These are phyloP conservation scores for Sicyos baderoa DNA, from an alignment of 306 rosid species.

Conservation along the genomic window DNA sequence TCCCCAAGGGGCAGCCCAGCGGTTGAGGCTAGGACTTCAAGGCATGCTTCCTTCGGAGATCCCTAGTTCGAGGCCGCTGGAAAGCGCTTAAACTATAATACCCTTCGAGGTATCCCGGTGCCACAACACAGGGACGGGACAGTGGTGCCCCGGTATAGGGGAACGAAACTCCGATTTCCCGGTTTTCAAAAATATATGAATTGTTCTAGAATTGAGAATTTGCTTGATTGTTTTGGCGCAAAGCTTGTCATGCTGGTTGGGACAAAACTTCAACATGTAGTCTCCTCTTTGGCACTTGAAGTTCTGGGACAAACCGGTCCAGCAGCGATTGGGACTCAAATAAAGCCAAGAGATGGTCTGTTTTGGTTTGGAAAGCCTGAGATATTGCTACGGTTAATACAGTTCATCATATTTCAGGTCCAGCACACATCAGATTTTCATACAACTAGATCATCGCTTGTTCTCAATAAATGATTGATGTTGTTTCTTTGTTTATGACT, in stretches of 20 bases:
- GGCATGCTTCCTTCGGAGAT: no score
- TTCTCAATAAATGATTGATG: conserved; percentile 19
- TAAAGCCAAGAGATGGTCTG: conserved; percentile 77
- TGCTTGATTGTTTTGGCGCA: conserved; percentile 26
- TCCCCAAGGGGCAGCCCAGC: no score
- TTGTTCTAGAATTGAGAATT: not conserved
- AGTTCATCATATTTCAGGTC: conserved; percentile 94
- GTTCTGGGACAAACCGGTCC: conserved; percentile 55
- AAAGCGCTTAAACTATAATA: no score
- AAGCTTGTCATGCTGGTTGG: conserved; percentile 95
- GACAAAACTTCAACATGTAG: conserved; percentile 94
- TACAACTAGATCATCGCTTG: not conserved
- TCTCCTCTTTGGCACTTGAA: conserved; percentile 84
- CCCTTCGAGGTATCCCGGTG: no score
- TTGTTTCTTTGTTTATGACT: conserved; percentile 21
- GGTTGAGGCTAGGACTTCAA: no score
- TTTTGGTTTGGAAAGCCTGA: conserved; percentile 90
- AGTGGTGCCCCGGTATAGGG: no score
- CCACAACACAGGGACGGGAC: no score
- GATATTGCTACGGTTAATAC: conserved; percentile 66
- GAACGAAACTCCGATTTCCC: no score
- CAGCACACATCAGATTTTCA: not conserved
- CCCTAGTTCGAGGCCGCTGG: no score
- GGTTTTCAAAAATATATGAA: no score
- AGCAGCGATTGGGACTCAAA: conserved; percentile 43